Evolutionary conservation across 176 grass and related monocot genomes (phyloP).

Genomic region (Cenchrus fungigraminus): DNA sequence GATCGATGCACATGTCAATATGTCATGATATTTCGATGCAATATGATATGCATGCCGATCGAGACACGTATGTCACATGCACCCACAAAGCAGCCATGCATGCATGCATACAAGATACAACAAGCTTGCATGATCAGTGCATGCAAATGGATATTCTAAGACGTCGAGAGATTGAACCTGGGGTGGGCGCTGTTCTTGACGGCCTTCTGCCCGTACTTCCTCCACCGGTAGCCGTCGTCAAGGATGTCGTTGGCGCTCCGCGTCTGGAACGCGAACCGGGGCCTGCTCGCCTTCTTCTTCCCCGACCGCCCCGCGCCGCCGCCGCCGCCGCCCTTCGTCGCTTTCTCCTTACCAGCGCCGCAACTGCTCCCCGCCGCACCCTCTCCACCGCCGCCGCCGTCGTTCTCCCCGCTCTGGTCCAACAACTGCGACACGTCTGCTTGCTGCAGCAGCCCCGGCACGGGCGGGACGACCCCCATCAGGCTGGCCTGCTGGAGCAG

Average conservation of each 20-base stretch:
- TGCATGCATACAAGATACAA: no score
- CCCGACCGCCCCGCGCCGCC: conserved; percentile 34
- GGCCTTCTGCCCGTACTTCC: conserved; percentile 95
- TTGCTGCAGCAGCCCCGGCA: conserved; percentile 12
- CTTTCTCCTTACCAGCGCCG: conserved; percentile 38
- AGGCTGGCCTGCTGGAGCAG: conserved; percentile 39
- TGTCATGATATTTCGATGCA: no score
- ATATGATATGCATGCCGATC: no score
- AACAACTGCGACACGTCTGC: background rate
- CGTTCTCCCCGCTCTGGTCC: conserved; percentile 51
- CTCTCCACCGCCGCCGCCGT: conserved; percentile 1
- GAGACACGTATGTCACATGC: no score
- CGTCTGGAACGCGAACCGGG: conserved; percentile 90
- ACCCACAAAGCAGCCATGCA: no score
- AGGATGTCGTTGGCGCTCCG: conserved; percentile 85
- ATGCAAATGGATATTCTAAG: no score
- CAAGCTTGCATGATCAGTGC: no score
- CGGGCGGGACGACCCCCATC: background rate
- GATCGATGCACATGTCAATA: no score
- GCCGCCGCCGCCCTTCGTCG: conserved; percentile 21
- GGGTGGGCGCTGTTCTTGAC: conserved; percentile 89
- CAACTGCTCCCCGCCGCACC: conserved; percentile 29
- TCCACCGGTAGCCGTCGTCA: conserved; percentile 92
- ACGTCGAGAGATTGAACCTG: conserved; percentile 42
- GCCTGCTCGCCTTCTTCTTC: conserved; percentile 77